Evolutionary conservation across 192 early-diverging fungal species (phyloP), one percentile per base, ranked within the genome.

Genomic region (Geranomyces michiganensis): DNA sequence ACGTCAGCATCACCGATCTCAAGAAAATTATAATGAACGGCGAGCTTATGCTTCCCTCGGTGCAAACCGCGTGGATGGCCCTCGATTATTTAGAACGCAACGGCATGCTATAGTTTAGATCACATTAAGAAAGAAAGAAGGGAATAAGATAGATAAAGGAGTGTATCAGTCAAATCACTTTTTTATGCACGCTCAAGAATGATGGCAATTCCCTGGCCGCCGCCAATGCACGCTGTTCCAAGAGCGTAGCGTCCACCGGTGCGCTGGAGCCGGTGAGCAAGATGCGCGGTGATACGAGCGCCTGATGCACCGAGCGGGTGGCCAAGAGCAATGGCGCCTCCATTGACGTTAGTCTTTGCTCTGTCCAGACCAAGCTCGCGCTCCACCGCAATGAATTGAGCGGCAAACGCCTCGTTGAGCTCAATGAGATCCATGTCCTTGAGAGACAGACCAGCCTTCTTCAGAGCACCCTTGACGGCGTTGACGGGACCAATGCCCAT

Each of bases 401-500:
- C 90, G 48, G 93, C 93, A 81, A 99, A 99, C n/a, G 97, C 97
- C 83, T 99, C 97, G 79, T 99, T 99, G 78, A 99, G 91, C 80
- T 99, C 97, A 62, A 96, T 79, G 17, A 96, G 74, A 62, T 90
- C 90, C 87, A 99, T 96, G 73, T 97, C 91, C 56, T 85, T 86
- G 53, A 97, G 74, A 15, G 77, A 67, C 59, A 96, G 78, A 19
- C 88, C 88, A 48, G 95, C 92, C 73, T 87, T 86, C 70, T 89
- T 90, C 67, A 99, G 86, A 14, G 91, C 95, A 13, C 85, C 90
- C 29, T 86, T 83, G 68, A 97, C 96, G 66, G 97, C 94, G 15
- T 90, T 89, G 49, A 93, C 95, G 14, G 97, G 97, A 21, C 97
- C 97, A 65, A 96, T 94, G 81, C 95, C 95, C 94, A 97, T 97